Conservation (phyloP, 2,329 filamentous ascomycete species). For the Stemphylium vesicarium region DNA sequence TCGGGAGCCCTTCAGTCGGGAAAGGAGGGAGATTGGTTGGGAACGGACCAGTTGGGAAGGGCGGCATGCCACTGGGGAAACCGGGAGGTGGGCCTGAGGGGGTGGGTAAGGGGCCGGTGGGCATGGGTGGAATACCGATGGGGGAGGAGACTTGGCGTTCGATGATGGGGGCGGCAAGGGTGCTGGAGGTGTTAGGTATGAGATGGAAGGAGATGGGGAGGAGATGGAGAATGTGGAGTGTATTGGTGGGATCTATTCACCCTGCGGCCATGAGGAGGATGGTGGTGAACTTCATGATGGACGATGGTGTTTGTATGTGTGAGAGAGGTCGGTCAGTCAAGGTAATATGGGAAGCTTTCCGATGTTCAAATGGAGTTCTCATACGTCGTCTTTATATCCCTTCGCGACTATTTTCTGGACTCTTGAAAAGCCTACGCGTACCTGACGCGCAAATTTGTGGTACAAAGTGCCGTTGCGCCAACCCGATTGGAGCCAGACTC, state of each 20-base stretch:
- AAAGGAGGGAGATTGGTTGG: neutral
- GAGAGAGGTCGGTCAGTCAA: neutral
- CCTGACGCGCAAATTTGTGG: neutral
- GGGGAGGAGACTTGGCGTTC: slow-evolving; percentile 9
- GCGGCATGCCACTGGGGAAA: slow-evolving; percentile 4
- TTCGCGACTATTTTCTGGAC: neutral
- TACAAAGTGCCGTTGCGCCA: neutral
- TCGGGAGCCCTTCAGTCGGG: neutral
- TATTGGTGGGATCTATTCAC: neutral
- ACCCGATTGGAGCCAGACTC: neutral
- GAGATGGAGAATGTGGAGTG: too few relatives aligned
- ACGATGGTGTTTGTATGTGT: neutral
- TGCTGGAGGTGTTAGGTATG: slow-evolving; percentile 8
- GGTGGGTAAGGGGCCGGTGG: neutral
- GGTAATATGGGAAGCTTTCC: neutral
- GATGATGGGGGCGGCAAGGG: slow-evolving; percentile 17
- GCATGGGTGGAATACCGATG: slow-evolving; percentile 1
- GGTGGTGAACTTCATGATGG: slow-evolving; percentile 17
- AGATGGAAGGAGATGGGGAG: neutral
- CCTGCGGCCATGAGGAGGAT: slow-evolving; percentile 17
- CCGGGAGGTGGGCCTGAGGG: neutral
- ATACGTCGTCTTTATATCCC: slow-evolving; percentile 1
- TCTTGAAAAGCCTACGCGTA: neutral
- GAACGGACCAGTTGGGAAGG: neutral
- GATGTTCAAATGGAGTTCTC: neutral